These are phyloP conservation scores for Tylopilus orsonianus DNA, from an alignment of 1,284 basidiomycete species.

Conservation along the genomic window DNA sequence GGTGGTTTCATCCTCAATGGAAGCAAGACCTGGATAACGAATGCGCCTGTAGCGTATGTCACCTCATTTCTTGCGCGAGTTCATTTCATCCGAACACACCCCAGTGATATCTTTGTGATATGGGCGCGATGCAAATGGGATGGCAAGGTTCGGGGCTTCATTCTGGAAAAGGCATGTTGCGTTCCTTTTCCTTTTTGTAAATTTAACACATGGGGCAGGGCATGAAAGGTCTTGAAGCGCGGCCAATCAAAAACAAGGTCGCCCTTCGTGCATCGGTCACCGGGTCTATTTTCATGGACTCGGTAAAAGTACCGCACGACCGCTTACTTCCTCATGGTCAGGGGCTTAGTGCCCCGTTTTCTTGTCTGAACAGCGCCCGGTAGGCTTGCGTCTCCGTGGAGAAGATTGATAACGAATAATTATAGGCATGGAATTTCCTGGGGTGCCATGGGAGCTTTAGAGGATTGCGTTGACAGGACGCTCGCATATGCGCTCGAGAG, in stretches of 20 bases:
- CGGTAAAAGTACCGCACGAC: conserved; percentile 69
- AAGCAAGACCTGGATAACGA: conserved; percentile 97
- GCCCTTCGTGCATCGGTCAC: conserved; percentile 89
- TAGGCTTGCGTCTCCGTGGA: conserved; percentile 25
- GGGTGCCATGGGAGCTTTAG: conserved; percentile 93
- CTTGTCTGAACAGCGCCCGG: conserved; percentile 89
- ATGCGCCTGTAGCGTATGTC: conserved; percentile 81
- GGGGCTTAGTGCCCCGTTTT: conserved; percentile 84
- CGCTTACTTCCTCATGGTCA: conserved; percentile 73
- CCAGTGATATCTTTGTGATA: conserved; percentile 81
- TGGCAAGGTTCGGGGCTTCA: conserved; percentile 86
- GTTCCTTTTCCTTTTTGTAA: background rate
- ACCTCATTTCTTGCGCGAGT: conserved; percentile 1
- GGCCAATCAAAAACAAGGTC: conserved; percentile 91
- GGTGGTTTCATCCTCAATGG: conserved; percentile 88
- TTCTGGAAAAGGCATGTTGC: conserved; percentile 77
- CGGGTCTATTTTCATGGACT: conserved; percentile 93
- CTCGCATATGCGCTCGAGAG: conserved; percentile 87
- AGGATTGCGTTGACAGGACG: conserved; percentile 83
- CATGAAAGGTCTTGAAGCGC: conserved; percentile 80
- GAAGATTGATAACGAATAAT: conserved; percentile 1
- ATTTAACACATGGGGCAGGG: conserved; percentile 48
- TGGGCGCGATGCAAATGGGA: conserved; percentile 98
- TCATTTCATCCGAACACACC: conserved; percentile 11
- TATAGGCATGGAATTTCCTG: conserved; percentile 83